phyloP scores from a whole-genome alignment of 805 yeast genomes.

The Schwanniomyces pseudopolymorphus region DNA sequence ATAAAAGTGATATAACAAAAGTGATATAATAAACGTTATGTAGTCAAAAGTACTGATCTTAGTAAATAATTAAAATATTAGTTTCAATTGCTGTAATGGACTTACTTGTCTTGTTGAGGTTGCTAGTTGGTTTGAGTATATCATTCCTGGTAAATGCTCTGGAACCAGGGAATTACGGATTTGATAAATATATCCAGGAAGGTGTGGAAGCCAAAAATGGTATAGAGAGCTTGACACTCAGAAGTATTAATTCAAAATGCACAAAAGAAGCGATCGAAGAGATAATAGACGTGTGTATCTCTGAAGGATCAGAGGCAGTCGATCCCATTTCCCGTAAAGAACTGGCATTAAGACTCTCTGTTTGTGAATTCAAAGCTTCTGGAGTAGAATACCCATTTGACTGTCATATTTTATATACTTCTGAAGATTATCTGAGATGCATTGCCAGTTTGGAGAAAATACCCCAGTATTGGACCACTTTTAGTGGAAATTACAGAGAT shows the following conservation, averaged over 20 bases:
- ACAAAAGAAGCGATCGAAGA: conserved; percentile 38
- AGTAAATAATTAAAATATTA: too few species aligned
- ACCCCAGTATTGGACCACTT: conserved; percentile 73
- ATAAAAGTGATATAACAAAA: too few species aligned
- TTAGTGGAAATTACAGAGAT: conserved; percentile 61
- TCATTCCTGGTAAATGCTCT: not conserved
- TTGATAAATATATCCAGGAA: not conserved
- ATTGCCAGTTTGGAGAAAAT: conserved; percentile 39
- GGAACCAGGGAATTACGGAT: not conserved
- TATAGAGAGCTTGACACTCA: conserved; percentile 2
- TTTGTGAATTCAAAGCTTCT: conserved; percentile 56
- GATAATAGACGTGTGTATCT: conserved; percentile 41
- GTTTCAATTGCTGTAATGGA: not conserved
- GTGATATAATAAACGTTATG: too few species aligned
- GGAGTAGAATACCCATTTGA: conserved; percentile 31
- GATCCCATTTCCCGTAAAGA: conserved; percentile 29
- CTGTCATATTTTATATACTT: conserved; percentile 19
- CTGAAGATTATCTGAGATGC: conserved; percentile 30
- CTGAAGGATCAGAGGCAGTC: conserved; percentile 38
- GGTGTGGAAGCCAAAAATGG: not conserved
- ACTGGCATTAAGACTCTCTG: conserved; percentile 48
- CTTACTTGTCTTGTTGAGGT: not conserved
- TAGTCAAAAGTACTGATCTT: too few species aligned
- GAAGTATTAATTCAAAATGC: conserved; percentile 23
- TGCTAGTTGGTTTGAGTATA: not conserved